phyloP scores from a whole-genome alignment of 139 green algal genomes.

The Diplosphaera chodatii region DNA sequence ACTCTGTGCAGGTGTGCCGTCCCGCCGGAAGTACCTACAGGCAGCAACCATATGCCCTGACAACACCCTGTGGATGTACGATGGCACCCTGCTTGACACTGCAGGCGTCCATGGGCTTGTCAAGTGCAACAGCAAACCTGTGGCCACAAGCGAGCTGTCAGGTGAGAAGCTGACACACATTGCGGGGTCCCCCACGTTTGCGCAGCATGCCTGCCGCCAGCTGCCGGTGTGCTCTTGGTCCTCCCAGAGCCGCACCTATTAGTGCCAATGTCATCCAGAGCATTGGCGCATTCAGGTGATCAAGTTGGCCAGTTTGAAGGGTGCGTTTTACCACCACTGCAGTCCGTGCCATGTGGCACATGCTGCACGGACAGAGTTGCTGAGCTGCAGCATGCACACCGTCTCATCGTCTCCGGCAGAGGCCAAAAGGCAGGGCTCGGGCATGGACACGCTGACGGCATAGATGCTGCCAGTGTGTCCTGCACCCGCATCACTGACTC shows the following conservation, averaged over 20 bases:
- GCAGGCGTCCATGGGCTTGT: neutral
- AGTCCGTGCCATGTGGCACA: neutral
- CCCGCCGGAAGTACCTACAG: neutral
- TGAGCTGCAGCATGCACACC: neutral
- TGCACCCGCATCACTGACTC: no score
- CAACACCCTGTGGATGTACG: no score
- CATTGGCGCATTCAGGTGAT: neutral
- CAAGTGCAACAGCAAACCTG: neutral
- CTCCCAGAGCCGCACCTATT: neutral
- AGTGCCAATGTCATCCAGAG: neutral
- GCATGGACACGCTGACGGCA: constrained; percentile 3
- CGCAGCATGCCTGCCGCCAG: neutral
- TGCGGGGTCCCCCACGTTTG: neutral
- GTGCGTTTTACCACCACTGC: neutral
- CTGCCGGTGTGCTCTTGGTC: neutral
- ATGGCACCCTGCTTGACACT: no score
- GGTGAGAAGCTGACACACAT: neutral
- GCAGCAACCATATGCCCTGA: neutral
- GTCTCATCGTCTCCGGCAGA: constrained; percentile 15
- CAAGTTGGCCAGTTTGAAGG: neutral
- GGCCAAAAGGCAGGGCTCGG: neutral
- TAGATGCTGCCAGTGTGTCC: constrained; percentile 15
- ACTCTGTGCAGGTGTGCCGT: neutral
- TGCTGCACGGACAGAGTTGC: neutral
- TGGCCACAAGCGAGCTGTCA: neutral